Evolutionary conservation across 192 early-diverging fungal genomes (phyloP).

Genomic region (Umbelopsis sp.): DNA sequence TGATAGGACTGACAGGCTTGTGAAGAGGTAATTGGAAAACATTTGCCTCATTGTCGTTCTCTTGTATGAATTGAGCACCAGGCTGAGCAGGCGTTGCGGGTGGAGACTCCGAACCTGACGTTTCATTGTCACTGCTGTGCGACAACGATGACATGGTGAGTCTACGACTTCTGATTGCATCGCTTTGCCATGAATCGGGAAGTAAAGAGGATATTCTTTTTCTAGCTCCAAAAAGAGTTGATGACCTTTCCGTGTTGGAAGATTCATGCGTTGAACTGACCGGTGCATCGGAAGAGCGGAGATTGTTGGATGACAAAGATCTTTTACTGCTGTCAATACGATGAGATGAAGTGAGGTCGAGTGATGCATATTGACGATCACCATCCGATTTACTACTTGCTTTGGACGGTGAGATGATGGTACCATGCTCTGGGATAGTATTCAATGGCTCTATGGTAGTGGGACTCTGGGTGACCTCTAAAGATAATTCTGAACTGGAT

Average conservation of each 20-base stretch:
- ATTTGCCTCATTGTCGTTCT: not conserved
- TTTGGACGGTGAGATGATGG: not conserved
- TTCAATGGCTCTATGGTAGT: not conserved
- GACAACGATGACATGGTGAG: slow-evolving; percentile 1
- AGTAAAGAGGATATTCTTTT: not conserved
- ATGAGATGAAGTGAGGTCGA: not conserved
- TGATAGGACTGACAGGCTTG: not conserved
- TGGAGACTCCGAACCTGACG: not conserved
- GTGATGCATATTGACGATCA: not conserved
- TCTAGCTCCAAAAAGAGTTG: not conserved
- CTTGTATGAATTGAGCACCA: not conserved
- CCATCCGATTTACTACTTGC: not conserved
- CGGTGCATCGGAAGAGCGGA: not conserved
- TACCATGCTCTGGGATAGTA: not conserved
- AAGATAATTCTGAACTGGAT: not conserved
- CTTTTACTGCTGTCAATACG: not conserved
- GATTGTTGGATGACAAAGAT: slow-evolving; percentile 17
- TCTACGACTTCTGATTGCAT: not conserved
- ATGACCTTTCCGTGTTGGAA: not conserved
- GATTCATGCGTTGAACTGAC: not conserved
- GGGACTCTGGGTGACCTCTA: slow-evolving; percentile 2
- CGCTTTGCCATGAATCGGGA: slow-evolving; percentile 8
- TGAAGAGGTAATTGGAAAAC: not conserved
- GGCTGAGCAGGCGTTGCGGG: not conserved
- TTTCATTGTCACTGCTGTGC: slow-evolving; percentile 20